Base-by-base conservation (phyloP, 139 green algal species). In the Closterium sp. region DNA sequence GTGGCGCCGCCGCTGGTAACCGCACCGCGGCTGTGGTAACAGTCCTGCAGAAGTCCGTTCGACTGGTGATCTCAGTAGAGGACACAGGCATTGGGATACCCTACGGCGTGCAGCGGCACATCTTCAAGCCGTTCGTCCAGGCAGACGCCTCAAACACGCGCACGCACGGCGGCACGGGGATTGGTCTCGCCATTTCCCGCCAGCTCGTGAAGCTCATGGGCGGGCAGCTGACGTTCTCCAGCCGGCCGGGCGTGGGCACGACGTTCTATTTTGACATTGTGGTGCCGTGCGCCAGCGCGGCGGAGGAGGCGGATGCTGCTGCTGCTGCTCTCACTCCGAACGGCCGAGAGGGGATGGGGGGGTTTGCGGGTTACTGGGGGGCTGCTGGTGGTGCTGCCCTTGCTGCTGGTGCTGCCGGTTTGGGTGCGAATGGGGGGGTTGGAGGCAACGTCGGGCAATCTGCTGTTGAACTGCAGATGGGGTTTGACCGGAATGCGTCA, bases 71-170 rank as follows among this genome's bases (percentile, higher is more conserved):
- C 5, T 70, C 50, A 13, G 50, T 87, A 22, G 84, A 94, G 88
- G 91, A 94, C 91, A 94, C 91, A 2, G 91, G 91, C n/a, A 27
- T 90, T 11, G 91, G 91, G 1, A 93, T 94, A 22, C 88, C 91
- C 2, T 30, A 31, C 17, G 70, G 24, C 0, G 7, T 30, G 31
- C 88, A 91, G 38, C 29, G 50, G 7, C 29, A 34, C 19, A 90
- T 94, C 4, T 93, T 94, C 28, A 31, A 90, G 88, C 88, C 88
- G 0, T 94, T 93, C 29, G 24, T 28, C 0, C 88, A 94, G 28
- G 32, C 70, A 19, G 91, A 94, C 88, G 31, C 11, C 11, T 90
- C 89, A 1, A 89, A 27, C 21, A 62, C 92, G 89, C 73, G 70
- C 30, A 31, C 21, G 32, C 31, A 94, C 29, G 29, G 84, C 45